phyloP scores from a whole-genome alignment of 352 stramenopile species.

The Globisporangium spinosum region DNA sequence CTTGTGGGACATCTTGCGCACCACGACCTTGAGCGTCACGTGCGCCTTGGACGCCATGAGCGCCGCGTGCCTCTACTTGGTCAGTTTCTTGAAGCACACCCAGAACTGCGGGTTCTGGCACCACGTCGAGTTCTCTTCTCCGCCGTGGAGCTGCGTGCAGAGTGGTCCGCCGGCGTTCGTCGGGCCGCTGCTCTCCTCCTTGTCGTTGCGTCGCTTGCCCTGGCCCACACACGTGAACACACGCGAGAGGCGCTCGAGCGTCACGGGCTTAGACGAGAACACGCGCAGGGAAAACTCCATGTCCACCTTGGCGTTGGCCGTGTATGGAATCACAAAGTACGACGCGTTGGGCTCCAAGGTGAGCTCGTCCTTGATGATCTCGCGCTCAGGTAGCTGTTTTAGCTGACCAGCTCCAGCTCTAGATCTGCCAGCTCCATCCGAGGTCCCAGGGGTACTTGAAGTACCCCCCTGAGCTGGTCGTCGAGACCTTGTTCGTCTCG shows the following conservation, averaged over 20 bases:
- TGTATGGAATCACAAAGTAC: slow-evolving; percentile 87
- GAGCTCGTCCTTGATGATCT: slow-evolving; percentile 75
- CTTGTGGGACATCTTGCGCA: slow-evolving; percentile 69
- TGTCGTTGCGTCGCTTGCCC: slow-evolving; percentile 62
- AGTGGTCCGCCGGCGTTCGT: slow-evolving; percentile 74
- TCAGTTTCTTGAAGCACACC: slow-evolving; percentile 41
- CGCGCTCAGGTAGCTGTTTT: slow-evolving; percentile 64
- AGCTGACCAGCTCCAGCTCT: neutral
- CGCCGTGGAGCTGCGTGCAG: slow-evolving; percentile 34
- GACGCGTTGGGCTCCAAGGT: slow-evolving; percentile 58
- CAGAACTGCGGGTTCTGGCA: slow-evolving; percentile 91
- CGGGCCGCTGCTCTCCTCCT: slow-evolving; percentile 46
- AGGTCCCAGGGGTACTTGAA: slow-evolving; percentile 3
- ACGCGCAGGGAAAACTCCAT: slow-evolving; percentile 90
- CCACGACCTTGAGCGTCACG: slow-evolving; percentile 68
- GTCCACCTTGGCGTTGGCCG: slow-evolving; percentile 74
- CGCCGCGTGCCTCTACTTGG: slow-evolving; percentile 21
- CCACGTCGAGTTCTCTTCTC: slow-evolving; percentile 60
- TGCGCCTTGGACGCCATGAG: slow-evolving; percentile 33
- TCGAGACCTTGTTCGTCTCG: slow-evolving; percentile 33
- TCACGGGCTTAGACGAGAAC: slow-evolving; percentile 69
- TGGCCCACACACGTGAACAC: slow-evolving; percentile 59
- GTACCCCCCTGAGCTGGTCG: neutral
- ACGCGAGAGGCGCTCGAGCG: slow-evolving; percentile 67
- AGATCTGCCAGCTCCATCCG: neutral